A percentile compares a stretch with the other conserved stretches of the same genome.
These are phyloP conservation scores for Candolleomyces eurysporus DNA, from an alignment of 768 basidiomycete genomes.

Conservation along the genomic window DNA sequence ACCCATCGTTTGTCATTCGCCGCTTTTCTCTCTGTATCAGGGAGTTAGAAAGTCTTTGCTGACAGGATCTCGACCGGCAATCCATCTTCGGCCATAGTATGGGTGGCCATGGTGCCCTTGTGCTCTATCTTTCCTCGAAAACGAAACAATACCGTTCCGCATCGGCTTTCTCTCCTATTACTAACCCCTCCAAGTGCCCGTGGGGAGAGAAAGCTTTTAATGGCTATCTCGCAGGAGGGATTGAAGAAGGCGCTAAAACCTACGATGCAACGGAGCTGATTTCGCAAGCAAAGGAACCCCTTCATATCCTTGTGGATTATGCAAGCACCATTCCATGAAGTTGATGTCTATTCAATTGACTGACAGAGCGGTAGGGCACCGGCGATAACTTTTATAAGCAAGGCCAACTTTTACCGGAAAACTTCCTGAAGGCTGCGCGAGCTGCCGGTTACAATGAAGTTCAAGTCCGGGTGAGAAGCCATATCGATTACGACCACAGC, in stretches of 20 bases:
- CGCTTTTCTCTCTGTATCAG: neutral
- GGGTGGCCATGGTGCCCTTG: constrained; percentile 95
- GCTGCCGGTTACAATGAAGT: constrained; percentile 69
- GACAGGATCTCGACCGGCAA: constrained; percentile 75
- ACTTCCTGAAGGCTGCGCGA: constrained; percentile 77
- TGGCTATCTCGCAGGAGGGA: constrained; percentile 77
- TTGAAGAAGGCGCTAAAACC: constrained; percentile 65
- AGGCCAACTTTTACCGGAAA: constrained; percentile 87
- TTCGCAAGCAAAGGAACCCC: constrained; percentile 51
- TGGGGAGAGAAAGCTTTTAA: constrained; percentile 94
- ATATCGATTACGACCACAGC: constrained; percentile 85
- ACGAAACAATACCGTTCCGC: constrained; percentile 76
- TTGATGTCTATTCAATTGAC: neutral
- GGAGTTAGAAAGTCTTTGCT: neutral
- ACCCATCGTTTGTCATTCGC: constrained; percentile 60
- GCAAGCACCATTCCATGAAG: constrained; percentile 38
- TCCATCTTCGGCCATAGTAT: constrained; percentile 97
- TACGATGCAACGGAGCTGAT: constrained; percentile 91
- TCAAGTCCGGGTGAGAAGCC: constrained; percentile 75
- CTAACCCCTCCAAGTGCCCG: constrained; percentile 81
- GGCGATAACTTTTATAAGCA: constrained; percentile 81
- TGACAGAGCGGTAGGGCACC: constrained; percentile 52
- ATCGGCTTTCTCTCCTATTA: constrained; percentile 85
- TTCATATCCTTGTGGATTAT: constrained; percentile 86
- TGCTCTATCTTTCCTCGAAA: constrained; percentile 79